These are phyloP conservation scores for Guadua angustifolia DNA, from an alignment of 176 grass and related monocot species.

Conservation along the genomic window DNA sequence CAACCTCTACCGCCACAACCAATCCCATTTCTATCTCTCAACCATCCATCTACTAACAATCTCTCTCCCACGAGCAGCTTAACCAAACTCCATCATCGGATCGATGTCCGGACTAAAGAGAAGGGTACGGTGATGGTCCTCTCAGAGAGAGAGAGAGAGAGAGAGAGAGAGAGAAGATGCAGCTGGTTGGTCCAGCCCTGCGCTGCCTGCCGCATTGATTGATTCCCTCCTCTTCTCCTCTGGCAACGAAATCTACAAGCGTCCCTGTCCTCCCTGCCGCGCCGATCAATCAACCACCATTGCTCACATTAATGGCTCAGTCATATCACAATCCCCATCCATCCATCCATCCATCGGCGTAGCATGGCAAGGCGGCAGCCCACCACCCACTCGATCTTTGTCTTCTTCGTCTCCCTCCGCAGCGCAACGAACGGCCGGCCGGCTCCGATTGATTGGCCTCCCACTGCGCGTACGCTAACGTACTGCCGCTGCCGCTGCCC, in stretches of 20 bases:
- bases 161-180: background rate
- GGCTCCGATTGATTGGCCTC: background rate
- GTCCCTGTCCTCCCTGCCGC: slow-evolving; percentile 32
- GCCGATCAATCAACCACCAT: slow-evolving; percentile 66
- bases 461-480: background rate
- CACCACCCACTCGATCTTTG: background rate
- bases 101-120: background rate
- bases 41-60: background rate
- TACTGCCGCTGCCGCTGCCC: background rate
- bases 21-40: background rate
- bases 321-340: slow-evolving; percentile 32
- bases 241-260: slow-evolving; percentile 54
- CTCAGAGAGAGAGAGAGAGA: slow-evolving; percentile 5
- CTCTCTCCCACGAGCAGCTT: background rate
- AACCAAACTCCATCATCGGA: background rate
- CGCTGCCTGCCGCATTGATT: slow-evolving; percentile 18
- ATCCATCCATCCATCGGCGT: background rate
- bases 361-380: background rate
- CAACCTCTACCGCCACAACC: background rate
- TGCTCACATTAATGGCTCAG: slow-evolving; percentile 62
- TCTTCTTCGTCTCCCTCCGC: background rate
- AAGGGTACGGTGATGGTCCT: background rate
- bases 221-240: background rate
- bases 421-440: background rate
- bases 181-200: background rate